Evolutionary conservation across 495 filamentous ascomycete genomes (phyloP), one percentile per base, ranked within the genome.

Genomic region (Cudoniella acicularis): DNA sequence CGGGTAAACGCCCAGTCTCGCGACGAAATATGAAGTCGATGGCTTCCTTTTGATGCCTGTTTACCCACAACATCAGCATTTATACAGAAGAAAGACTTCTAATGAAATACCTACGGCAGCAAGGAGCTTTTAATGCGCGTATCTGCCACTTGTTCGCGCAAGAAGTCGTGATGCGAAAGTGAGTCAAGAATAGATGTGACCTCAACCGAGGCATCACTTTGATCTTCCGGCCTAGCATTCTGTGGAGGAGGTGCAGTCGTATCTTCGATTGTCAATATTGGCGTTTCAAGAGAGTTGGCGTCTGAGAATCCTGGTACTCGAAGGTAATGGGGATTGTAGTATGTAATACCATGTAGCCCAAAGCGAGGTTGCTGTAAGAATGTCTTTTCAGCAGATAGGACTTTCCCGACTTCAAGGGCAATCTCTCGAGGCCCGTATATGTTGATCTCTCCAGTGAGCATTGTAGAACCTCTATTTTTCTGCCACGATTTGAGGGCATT

Each of bases 311-410:
- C 2, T 54, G 10, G 24, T 47, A 24, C 21, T 58, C 27, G 18
- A 42, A 73, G 42, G 26, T 66, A 50, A 55, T 76, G 73, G 6
- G 72, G 72, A 25, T 76, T 76, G 11, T 64, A 50, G 49, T 76
- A 75, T 0, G 48, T 11, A 3, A 52, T 16, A 20, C 41, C 23
- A 8, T 13, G 24, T 16, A 50, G 59, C 51, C 52, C 49, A 59
- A 52, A 55, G 36, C 60, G 54, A 1, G 73, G 70, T 45, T 61
- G 61, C 58, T 76, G 73, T 2, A 76, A 54, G 63, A 61, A 76
- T n/a, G 68, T 64, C 41, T 69, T 66, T 13, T 54, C 53, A 3
- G 47, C 22, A 1, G 72, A 75, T 22, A 75, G 57, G 2, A 47
- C 43, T 8, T 59, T 42, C 6, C 71, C 70, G 40, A 74, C 63